phyloP scores from a whole-genome alignment of 106 monocot species.

The Agapanthus africanus region DNA sequence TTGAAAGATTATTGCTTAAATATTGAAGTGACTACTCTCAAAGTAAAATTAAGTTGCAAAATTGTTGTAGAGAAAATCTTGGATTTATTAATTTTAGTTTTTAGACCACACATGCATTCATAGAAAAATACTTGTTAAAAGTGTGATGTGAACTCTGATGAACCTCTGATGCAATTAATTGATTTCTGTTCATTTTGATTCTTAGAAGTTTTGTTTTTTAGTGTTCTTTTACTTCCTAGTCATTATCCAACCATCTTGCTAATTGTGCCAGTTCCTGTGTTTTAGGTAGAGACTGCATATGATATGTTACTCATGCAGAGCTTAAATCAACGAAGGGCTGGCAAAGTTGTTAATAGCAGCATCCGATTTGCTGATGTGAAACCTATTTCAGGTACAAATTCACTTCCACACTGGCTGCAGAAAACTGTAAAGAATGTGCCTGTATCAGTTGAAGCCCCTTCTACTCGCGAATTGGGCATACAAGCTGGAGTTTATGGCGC shows the following conservation, averaged over 20 bases:
- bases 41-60: too few relatives aligned
- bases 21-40: too few relatives aligned
- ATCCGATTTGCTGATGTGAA: slow-evolving; percentile 98
- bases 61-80: too few relatives aligned
- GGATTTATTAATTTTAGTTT: too few relatives aligned
- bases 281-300: slow-evolving; percentile 95
- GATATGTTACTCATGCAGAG: slow-evolving; percentile 98
- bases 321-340: slow-evolving; percentile 67
- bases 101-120: too few relatives aligned
- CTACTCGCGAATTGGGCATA: slow-evolving; percentile 55
- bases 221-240: background rate
- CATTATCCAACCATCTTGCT: background rate
- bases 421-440: slow-evolving; percentile 44
- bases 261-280: slow-evolving; percentile 9
- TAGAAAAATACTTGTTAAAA: too few relatives aligned
- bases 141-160: background rate
- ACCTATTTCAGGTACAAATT: slow-evolving; percentile 38
- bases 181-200: background rate
- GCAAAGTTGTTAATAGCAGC: slow-evolving; percentile 69
- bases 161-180: background rate
- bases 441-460: slow-evolving; percentile 76
- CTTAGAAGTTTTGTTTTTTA: background rate
- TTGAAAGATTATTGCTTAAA: too few relatives aligned
- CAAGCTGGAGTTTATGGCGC: slow-evolving; percentile 87
- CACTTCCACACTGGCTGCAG: slow-evolving; percentile 71